These are phyloP conservation scores for Aspergillus campestris DNA, from an alignment of 495 filamentous ascomycete species.

Conservation along the genomic window DNA sequence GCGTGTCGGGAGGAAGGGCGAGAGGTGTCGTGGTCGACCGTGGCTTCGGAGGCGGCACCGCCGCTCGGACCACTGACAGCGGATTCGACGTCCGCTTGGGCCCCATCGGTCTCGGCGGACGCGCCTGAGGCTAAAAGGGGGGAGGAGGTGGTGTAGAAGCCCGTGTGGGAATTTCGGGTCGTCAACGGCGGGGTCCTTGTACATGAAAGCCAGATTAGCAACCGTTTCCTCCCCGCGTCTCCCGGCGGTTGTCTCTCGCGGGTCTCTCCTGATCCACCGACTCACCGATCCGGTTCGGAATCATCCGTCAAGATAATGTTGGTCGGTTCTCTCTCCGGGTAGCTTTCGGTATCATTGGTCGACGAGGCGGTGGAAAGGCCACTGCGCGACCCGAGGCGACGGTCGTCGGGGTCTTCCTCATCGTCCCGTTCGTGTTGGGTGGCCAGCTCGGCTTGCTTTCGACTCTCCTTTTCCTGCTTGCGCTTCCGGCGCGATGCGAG, in stretches of 20 bases:
- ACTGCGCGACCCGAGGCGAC: slow-evolving; percentile 19
- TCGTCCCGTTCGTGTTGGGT: slow-evolving; percentile 11
- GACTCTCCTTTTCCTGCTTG: slow-evolving; percentile 33
- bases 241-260: too few species aligned
- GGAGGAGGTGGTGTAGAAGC: slow-evolving; percentile 74
- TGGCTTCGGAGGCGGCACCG: slow-evolving; percentile 17
- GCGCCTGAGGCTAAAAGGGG: slow-evolving; percentile 56
- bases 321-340: slow-evolving; percentile 27
- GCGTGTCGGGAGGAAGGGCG: slow-evolving; percentile 17
- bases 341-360: slow-evolving; percentile 15
- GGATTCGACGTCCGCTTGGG: slow-evolving; percentile 22
- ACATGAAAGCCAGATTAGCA: slow-evolving; percentile 11
- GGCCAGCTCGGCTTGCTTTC: slow-evolving; percentile 20
- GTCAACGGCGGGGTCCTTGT: slow-evolving; percentile 54
- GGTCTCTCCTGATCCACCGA: slow-evolving; percentile 7
- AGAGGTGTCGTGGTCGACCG: slow-evolving; percentile 11
- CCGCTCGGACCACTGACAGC: slow-evolving; percentile 23
- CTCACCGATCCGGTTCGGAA: slow-evolving; percentile 63
- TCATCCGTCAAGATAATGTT: slow-evolving; percentile 57
- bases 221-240: slow-evolving; percentile 1
- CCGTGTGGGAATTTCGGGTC: slow-evolving; percentile 67
- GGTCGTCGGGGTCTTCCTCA: slow-evolving; percentile 15
- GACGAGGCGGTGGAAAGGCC: slow-evolving; percentile 17
- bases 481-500: slow-evolving; percentile 39
- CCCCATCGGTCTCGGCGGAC: slow-evolving; percentile 15